These are phyloP conservation scores for Helichrysum umbraculigerum DNA, from an alignment of 129 eudicot genomes.

Conservation along the genomic window DNA sequence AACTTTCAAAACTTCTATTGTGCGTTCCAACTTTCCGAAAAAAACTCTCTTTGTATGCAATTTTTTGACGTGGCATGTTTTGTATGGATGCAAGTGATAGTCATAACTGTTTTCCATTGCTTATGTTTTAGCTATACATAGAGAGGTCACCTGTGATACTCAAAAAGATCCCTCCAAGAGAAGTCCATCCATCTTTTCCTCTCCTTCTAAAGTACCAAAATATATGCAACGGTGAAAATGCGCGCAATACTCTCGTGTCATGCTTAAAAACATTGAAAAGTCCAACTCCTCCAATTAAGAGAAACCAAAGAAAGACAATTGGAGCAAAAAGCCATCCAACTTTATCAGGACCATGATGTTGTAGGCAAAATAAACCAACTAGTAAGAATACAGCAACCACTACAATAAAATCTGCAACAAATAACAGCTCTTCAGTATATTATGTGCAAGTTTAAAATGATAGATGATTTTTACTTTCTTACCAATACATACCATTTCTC, in stretches of 20 bases:
- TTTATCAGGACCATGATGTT: constrained; percentile 79
- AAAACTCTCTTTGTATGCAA: too few species aligned
- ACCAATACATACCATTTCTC: constrained; percentile 29
- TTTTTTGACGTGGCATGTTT: too few species aligned
- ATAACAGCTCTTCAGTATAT: constrained; percentile 19
- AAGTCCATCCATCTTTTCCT: constrained; percentile 60
- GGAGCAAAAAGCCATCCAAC: constrained; percentile 91
- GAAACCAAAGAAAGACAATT: constrained; percentile 72
- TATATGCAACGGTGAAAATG: constrained; percentile 67
- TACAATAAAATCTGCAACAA: constrained; percentile 66
- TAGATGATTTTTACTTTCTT: constrained; percentile 13
- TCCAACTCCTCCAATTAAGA: constrained; percentile 73
- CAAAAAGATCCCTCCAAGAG: constrained; percentile 80
- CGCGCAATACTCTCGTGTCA: constrained; percentile 53
- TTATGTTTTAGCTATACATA: not conserved
- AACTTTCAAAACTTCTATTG: too few species aligned
- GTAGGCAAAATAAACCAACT: constrained; percentile 67
- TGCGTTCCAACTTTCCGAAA: too few species aligned
- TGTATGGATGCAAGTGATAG: too few species aligned
- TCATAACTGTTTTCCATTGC: too few species aligned
- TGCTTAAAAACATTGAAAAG: constrained; percentile 58
- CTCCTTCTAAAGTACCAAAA: constrained; percentile 61
- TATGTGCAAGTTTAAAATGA: not conserved
- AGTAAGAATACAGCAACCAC: constrained; percentile 67
- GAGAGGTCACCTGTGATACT: constrained; percentile 64